Percentiles rank a stretch among this genome's conserved stretches.
Evolutionary conservation across 805 yeast species (phyloP).

Genomic region (Schwanniomyces vanrijiae): DNA sequence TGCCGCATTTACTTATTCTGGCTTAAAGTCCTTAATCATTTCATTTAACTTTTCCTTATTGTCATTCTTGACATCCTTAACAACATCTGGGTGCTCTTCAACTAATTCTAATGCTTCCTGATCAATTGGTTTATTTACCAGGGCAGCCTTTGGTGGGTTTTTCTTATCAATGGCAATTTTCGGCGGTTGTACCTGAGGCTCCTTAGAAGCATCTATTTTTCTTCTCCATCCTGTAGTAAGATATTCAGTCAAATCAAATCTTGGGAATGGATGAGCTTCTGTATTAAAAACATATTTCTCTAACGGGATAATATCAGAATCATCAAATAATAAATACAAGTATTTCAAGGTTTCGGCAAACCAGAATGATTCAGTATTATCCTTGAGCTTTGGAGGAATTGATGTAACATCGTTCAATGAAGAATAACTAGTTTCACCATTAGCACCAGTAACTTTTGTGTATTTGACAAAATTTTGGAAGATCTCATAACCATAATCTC

Average conservation of each 20-base stretch:
- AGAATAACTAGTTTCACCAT: slow-evolving; percentile 53
- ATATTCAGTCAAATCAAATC: slow-evolving; percentile 48
- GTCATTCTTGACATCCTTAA: slow-evolving; percentile 24
- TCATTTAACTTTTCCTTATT: slow-evolving; percentile 24
- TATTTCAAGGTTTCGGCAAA: slow-evolving; percentile 90
- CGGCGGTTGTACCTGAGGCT: slow-evolving; percentile 14
- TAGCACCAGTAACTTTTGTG: slow-evolving; percentile 45
- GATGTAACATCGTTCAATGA: slow-evolving; percentile 66
- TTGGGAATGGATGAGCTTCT: slow-evolving; percentile 93
- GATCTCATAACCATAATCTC: slow-evolving; percentile 89
- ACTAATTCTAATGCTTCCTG: slow-evolving; percentile 35
- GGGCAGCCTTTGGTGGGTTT: slow-evolving; percentile 40
- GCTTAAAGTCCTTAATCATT: slow-evolving; percentile 12
- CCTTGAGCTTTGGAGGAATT: slow-evolving; percentile 52
- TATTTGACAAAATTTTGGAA: slow-evolving; percentile 67
- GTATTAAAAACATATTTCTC: slow-evolving; percentile 79
- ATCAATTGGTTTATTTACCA: slow-evolving; percentile 37
- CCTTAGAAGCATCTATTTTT: slow-evolving; percentile 17
- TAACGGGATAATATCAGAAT: slow-evolving; percentile 61
- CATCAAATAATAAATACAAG: slow-evolving; percentile 74
- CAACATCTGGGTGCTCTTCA: slow-evolving; percentile 32
- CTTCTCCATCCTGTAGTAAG: slow-evolving; percentile 67
- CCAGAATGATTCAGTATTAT: slow-evolving; percentile 93
- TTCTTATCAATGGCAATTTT: slow-evolving; percentile 22
- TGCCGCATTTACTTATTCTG: not conserved